Conservation (phyloP, 768 basidiomycete species). For the Russula foetens region DNA sequence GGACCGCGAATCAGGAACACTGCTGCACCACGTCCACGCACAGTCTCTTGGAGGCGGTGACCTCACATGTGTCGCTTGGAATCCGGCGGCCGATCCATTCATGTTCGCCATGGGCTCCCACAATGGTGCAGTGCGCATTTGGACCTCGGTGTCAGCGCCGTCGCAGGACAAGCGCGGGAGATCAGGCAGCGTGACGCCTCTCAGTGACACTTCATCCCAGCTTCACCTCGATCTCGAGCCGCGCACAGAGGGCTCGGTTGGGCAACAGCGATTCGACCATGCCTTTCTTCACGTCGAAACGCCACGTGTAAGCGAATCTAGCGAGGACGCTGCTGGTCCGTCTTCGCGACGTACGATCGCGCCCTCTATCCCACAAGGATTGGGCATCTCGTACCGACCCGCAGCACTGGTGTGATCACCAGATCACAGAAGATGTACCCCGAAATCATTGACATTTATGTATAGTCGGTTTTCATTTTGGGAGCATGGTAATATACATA, state of each 20-base stretch:
- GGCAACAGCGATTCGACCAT: constrained; percentile 8
- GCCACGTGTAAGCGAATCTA: neutral
- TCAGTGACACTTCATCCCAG: constrained; percentile 9
- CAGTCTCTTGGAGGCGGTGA: constrained; percentile 55
- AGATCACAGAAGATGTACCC: neutral
- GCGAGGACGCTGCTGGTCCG: constrained; percentile 1
- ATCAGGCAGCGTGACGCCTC: constrained; percentile 15
- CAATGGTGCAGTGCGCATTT: constrained; percentile 67
- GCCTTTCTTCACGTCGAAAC: neutral
- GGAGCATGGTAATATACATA: neutral
- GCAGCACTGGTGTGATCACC: neutral
- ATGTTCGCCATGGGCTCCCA: constrained; percentile 71
- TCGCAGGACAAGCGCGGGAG: neutral
- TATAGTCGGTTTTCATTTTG: neutral
- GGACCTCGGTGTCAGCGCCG: constrained; percentile 40
- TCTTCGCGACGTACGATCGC: constrained; percentile 5
- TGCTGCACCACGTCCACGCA: constrained; percentile 62
- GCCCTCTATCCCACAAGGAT: constrained; percentile 4
- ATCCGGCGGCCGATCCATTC: constrained; percentile 55
- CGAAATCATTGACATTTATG: neutral
- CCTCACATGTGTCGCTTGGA: constrained; percentile 78
- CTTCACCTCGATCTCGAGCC: constrained; percentile 10
- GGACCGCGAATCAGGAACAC: constrained; percentile 71
- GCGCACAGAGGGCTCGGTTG: neutral
- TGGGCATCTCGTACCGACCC: neutral